Base-by-base conservation (phyloP, 495 filamentous ascomycete genomes). In the Acidomyces sp. region DNA sequence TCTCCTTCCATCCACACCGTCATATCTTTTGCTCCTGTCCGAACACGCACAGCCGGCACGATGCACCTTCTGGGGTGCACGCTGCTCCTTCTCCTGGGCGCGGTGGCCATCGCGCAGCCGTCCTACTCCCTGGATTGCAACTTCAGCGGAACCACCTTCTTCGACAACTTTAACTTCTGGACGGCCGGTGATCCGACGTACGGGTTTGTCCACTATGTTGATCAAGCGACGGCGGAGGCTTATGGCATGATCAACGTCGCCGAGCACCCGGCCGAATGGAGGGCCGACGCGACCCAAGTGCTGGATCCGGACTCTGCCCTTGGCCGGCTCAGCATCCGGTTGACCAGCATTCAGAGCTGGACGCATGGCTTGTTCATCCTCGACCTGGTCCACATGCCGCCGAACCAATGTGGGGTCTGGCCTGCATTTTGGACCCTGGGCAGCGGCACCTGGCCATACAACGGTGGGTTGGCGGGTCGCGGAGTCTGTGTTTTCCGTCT, bases 391-490 rank as follows among this genome's bases (percentile, higher is more conserved):
- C 60, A 63, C 34, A 60, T 62, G 57, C 60, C 60, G 4, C 46
- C 43, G 4, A 48, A 52, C 13, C 39, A 38, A 23, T 62, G 60
- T 35, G 60, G 58, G 18, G 40, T 43, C 3, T 58, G 56, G 56
- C 57, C 57, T 2, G 54, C 58, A 1, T 56, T 55, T 44, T 93
- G 85, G 40, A 44, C 32, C 13, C 21, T 53, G 5, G 40, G 40
- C 4, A 45, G 23, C 17, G 45, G 41, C 4, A 65, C 75, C 34
- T 96, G 86, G 87, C 88, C 85, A 0, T 51, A 58, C 6, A 67
- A 72, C 25, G 87, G 88, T 20, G 84, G 93, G 60, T 86, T 93
- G 45, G 53, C 12, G 26, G 7, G n/a, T n/a, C 17, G 18, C 18
- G 32, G 9, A 41, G 26, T 21, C 35, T 22, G 9, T 6, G 6